Percentiles rank a stretch among this genome's conserved stretches.
phyloP scores from a whole-genome alignment of 73 alveolate genomes.

The Paramecium biaurelia region DNA sequence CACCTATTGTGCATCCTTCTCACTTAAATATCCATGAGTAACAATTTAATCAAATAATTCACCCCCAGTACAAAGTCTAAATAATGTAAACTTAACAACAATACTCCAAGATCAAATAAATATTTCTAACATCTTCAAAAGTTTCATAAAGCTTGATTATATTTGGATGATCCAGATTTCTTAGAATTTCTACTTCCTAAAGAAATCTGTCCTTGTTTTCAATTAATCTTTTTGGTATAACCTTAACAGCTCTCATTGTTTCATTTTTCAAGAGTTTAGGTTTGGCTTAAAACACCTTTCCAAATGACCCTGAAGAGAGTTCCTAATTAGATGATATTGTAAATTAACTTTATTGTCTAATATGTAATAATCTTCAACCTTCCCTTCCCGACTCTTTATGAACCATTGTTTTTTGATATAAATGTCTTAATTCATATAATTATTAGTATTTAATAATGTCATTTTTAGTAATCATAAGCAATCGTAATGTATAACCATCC shows the following conservation, averaged over 20 bases:
- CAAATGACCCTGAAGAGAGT: constrained; percentile 51
- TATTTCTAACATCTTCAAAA: constrained; percentile 63
- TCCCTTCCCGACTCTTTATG: constrained; percentile 50
- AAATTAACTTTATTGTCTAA: not conserved
- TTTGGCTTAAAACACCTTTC: not conserved
- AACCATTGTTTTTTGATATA: constrained; percentile 58
- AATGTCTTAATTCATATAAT: not conserved
- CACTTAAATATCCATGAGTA: constrained; percentile 63
- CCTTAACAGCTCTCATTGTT: constrained; percentile 36
- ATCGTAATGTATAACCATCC: not conserved
- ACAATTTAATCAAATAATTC: constrained; percentile 74
- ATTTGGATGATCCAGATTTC: constrained; percentile 85
- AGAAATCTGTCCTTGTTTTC: constrained; percentile 59
- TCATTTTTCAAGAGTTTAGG: not conserved
- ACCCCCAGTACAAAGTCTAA: constrained; percentile 75
- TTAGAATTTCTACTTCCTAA: constrained; percentile 74
- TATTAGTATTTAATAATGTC: not conserved
- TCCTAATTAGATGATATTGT: not conserved
- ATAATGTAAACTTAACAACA: not conserved
- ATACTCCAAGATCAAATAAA: constrained; percentile 75
- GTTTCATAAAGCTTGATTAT: constrained; percentile 74
- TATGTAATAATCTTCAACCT: constrained; percentile 38
- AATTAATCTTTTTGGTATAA: not conserved
- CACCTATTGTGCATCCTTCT: constrained; percentile 69
- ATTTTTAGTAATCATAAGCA: not conserved